Percentiles rank a stretch among this genome's conserved stretches.
Evolutionary conservation across 73 alveolate genomes (phyloP).

Genomic region (Uronychia setigera): DNA sequence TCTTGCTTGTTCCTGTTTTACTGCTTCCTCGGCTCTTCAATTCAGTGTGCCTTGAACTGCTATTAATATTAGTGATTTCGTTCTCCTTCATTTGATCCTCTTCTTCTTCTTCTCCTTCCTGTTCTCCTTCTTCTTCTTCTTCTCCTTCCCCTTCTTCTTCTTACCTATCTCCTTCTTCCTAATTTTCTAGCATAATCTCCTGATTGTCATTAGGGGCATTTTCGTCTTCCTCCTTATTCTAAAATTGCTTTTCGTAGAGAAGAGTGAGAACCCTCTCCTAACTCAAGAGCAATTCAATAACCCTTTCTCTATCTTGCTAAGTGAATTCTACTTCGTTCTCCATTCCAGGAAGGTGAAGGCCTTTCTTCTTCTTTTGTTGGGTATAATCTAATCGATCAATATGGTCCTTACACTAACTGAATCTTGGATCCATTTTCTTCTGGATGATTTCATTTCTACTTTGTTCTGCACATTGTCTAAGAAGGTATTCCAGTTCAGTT

Average conservation of each 20-base stretch:
- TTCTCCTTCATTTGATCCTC: no score
- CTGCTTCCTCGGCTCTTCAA: no score
- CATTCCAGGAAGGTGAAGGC: not conserved
- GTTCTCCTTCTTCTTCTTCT: no score
- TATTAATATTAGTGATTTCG: no score
- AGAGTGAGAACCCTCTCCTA: conserved; percentile 74
- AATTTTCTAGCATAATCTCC: no score
- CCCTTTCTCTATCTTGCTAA: conserved; percentile 78
- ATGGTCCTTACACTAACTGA: not conserved
- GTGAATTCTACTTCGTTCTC: conserved; percentile 46
- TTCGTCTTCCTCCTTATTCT: not conserved
- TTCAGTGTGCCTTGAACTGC: no score
- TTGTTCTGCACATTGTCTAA: conserved; percentile 76
- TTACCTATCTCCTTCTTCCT: no score
- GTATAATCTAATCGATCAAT: not conserved
- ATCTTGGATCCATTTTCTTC: conserved; percentile 45
- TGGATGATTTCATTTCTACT: conserved; percentile 70
- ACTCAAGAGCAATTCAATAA: conserved; percentile 67
- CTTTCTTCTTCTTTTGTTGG: conserved; percentile 24
- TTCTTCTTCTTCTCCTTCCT: no score
- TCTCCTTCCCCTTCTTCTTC: no score
- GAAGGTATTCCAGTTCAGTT: conserved; percentile 66
- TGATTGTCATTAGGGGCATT: no score
- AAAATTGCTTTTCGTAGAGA: conserved; percentile 58
- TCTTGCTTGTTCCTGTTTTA: no score